Evolutionary conservation across 352 stramenopile genomes (phyloP).

Genomic region (Synura sp.): DNA sequence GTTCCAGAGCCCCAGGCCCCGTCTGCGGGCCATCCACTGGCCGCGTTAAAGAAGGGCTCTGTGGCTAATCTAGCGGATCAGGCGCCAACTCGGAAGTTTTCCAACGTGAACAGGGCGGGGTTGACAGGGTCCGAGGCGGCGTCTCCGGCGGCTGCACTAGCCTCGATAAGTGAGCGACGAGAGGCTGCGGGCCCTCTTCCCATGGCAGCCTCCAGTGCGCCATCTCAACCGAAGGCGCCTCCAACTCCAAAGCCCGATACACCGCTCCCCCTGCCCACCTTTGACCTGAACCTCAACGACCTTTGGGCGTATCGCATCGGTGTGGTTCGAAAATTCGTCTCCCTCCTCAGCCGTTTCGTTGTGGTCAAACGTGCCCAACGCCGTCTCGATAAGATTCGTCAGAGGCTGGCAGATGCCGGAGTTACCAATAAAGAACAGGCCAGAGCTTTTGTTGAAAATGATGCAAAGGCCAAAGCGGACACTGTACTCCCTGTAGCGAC

Average conservation of each 20-base stretch:
- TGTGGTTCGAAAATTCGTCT: conserved; percentile 59
- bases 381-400: conserved; percentile 56
- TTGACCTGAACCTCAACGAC: conserved; percentile 77
- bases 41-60: too few relatives aligned
- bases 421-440: background rate
- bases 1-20: too few relatives aligned
- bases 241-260: background rate
- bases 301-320: conserved; percentile 64
- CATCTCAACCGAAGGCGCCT: too few relatives aligned
- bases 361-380: conserved; percentile 60
- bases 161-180: background rate
- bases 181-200: background rate
- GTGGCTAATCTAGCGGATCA: too few relatives aligned
- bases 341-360: conserved; percentile 65
- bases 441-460: background rate
- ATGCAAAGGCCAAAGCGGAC: too few relatives aligned
- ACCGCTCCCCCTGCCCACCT: conserved; percentile 52
- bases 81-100: background rate
- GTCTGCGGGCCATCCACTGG: too few relatives aligned
- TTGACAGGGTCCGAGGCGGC: background rate
- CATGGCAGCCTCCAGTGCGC: too few relatives aligned
- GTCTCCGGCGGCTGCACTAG: background rate
- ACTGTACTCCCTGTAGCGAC: too few relatives aligned
- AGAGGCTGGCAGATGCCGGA: conserved; percentile 51
- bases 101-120: background rate